Evolutionary conservation across 306 rosid species (phyloP).

Genomic region (Lathyrus oleraceus): DNA sequence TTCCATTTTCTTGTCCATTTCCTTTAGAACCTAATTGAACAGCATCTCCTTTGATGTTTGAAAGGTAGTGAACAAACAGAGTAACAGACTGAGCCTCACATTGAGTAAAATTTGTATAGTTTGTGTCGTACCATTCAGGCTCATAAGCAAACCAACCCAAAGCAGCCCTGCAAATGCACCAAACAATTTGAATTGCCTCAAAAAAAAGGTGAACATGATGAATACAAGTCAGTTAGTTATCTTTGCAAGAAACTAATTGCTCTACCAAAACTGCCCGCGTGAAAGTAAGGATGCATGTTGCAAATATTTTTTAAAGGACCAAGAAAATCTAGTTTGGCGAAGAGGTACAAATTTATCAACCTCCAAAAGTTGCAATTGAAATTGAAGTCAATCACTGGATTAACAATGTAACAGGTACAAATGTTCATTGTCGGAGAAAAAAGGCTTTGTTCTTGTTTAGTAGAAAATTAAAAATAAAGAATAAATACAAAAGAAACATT

Average conservation of each 20-base stretch:
- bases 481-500: constrained; percentile 13
- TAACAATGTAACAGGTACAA: not conserved
- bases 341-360: constrained; percentile 1
- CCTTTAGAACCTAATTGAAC: constrained; percentile 64
- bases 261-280: constrained; percentile 27
- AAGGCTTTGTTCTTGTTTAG: not conserved
- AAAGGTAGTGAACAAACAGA: constrained; percentile 78
- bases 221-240: constrained; percentile 5
- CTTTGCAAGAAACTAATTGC: constrained; percentile 27
- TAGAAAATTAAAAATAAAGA: constrained; percentile 28
- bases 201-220: constrained; percentile 30
- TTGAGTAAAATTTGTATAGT: constrained; percentile 70
- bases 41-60: constrained; percentile 66
- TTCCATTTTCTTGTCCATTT: constrained; percentile 77
- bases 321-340: not conserved
- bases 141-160: constrained; percentile 91
- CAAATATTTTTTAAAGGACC: constrained; percentile 14
- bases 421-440: constrained; percentile 10
- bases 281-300: constrained; percentile 16
- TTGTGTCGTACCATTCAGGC: constrained; percentile 88
- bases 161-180: constrained; percentile 67
- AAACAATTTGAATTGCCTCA: constrained; percentile 38
- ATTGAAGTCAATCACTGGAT: constrained; percentile 5
- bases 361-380: constrained; percentile 29
- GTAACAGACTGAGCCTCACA: constrained; percentile 95